Evolutionary conservation across 2,329 filamentous ascomycete genomes (phyloP).

Genomic region (Leptographium lundbergii): DNA sequence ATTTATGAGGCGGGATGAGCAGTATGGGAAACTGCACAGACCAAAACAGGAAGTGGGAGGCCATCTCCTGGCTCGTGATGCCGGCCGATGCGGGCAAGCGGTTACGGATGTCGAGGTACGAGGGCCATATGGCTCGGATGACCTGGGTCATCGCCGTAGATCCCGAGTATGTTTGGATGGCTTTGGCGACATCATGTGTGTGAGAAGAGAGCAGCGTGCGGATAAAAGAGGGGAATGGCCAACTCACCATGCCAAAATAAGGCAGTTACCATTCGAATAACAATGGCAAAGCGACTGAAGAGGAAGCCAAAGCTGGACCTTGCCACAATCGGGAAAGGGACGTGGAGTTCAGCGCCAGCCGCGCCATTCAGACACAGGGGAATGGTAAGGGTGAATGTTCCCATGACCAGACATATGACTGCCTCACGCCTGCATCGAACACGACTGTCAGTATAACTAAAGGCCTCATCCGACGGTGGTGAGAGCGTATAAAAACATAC

Average conservation of each 20-base stretch:
- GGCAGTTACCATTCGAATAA: slow-evolving; percentile 18
- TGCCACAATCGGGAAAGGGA: slow-evolving; percentile 25
- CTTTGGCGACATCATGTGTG: no score
- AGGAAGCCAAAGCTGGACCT: slow-evolving; percentile 20
- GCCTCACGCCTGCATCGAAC: no score
- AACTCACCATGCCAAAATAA: slow-evolving; percentile 23
- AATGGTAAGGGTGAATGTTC: slow-evolving; percentile 44
- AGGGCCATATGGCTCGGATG: slow-evolving; percentile 26
- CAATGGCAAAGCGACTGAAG: slow-evolving; percentile 17
- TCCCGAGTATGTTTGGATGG: slow-evolving; percentile 22
- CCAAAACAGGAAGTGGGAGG: slow-evolving; percentile 40
- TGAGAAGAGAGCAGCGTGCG: no score
- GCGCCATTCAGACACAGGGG: slow-evolving; percentile 32
- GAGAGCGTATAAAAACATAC: no score
- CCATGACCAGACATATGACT: no score
- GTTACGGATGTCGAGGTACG: slow-evolving; percentile 26
- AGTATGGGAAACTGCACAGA: slow-evolving; percentile 33
- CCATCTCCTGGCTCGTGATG: slow-evolving; percentile 35
- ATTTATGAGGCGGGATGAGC: slow-evolving; percentile 35
- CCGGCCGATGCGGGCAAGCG: slow-evolving; percentile 26
- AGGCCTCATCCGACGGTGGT: no score
- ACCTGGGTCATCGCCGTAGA: slow-evolving; percentile 18
- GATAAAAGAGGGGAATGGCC: no score
- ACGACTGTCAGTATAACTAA: no score
- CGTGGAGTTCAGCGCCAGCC: slow-evolving; percentile 29